Base-by-base conservation (phyloP, 1,139 yeast species). In the Blastobotrys apis region DNA sequence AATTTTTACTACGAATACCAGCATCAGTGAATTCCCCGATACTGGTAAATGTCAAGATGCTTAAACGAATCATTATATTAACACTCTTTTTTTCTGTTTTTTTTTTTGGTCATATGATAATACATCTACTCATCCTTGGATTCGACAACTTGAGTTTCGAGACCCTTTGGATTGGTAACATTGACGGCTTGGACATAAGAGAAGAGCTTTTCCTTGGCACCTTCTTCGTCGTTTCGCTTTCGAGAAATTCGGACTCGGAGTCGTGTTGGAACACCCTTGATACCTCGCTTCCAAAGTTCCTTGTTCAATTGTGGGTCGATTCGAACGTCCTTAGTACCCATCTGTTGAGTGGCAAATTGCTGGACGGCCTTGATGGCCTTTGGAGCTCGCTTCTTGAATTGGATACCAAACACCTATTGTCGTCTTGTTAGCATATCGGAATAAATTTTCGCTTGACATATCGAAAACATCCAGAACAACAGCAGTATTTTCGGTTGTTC, bases 371-470 rank as follows among this genome's bases (percentile, higher is more conserved):
- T 92, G 77, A 92, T 94, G 66, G 99, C 98, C 73, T 80, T 85
- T 77, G 99, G 99, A 70, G 98, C 99, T 81, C 97, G 87, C 87
- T 86, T 86, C 84, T 92, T 94, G 95, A 92, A 92, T 76, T 87
- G 84, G 66, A 83, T 90, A 80, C 98, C 97, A 77, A 85, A 94
- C 73, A 87, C 85, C 94, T 84, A 67, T 39, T 49, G 47, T 60
- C 12, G 17, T 49, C 47, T 49, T 46, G 47, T 41, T 37, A 38
- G 50, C 33, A 43, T 20, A 13, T 30, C 23, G 31, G 22, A 10
- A n/a, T 13, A 12, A 15, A 15, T 33, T 29, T n/a, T 17, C 10
- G 27, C 8, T 25, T 25, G 27, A 25, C 27, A 8, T 25, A n/a
- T 3, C n/a, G n/a, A n/a, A n/a, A n/a, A n/a, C n/a, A n/a, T n/a